Evolutionary conservation across 2,329 filamentous ascomycete species (phyloP), one percentile per base, ranked within the genome.

Genomic region (Neofusicoccum parvum): DNA sequence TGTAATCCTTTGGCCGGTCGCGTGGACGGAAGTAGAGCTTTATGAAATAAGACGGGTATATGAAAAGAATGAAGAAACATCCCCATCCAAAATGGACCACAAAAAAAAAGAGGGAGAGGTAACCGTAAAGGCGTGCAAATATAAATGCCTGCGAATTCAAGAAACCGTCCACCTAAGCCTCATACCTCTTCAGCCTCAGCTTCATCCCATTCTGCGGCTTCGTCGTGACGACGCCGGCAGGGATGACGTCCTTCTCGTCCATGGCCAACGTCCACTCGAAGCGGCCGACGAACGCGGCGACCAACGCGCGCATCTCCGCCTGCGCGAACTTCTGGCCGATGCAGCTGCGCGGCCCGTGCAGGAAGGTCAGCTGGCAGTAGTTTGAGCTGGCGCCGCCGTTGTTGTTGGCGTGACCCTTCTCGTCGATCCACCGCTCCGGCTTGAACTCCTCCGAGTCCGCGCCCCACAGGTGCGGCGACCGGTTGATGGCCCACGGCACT

Each of bases 341-440:
- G 62, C 77, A 80, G 63, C 73, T 76, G 20, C 78, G 68, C 9
- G 77, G 77, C 1, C 78, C 77, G 63, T 82, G 79, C 17, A 82
- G 69, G 66, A 82, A 83, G 0, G 80, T 81, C 59, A 81, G 50
- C 62, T 78, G 76, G 12, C 73, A 70, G 59, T 76, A 81, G 64
- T 80, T 79, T 66, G 78, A 80, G 4, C 72, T 71, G 1, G 69
- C 69, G 12, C 74, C 74, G 36, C 73, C 66, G n/a, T 66, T 23
- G 69, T 78, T 80, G 20, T 80, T 81, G 3, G 79, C 74, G 14
- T 74, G 73, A 3, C 73, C 76, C 32, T 71, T 63, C 20, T 68
- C 68, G 64, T 81, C 78, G 64, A 83, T 79, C 81, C 81, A 83
- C 32, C 81, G 75, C 23, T 81, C 78, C 0, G 81, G 81, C 0